These are phyloP conservation scores for Salvia sclarea DNA, from an alignment of 305 asterid genomes.

Conservation along the genomic window DNA sequence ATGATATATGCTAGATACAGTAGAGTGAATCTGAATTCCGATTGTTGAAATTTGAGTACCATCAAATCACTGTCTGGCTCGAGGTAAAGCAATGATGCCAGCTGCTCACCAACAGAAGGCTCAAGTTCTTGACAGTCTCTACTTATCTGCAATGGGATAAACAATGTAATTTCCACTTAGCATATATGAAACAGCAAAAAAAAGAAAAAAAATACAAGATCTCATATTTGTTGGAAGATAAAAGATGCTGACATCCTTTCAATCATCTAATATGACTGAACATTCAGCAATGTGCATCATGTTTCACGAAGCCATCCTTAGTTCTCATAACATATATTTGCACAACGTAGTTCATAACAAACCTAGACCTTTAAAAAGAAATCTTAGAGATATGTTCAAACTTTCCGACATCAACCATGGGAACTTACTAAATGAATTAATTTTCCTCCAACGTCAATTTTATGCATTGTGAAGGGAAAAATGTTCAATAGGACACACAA, in stretches of 20 bases:
- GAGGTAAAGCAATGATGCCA: conserved; percentile 86
- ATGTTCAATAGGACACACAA: neutral
- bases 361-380: neutral
- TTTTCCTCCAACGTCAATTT: conserved; percentile 20
- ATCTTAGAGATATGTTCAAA: neutral
- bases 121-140: conserved; percentile 97
- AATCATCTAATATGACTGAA: conserved; percentile 8
- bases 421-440: conserved; percentile 3
- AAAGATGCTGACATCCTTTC: neutral
- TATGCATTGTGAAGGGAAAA: neutral
- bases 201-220: neutral
- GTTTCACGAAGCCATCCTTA: neutral
- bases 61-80: conserved; percentile 98
- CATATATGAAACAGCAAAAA: conserved; percentile 19
- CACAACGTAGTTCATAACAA: neutral
- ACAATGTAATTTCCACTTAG: conserved; percentile 21
- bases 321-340: conserved; percentile 2
- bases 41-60: conserved; percentile 49
- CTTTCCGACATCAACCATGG: neutral
- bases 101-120: conserved; percentile 90
- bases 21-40: conserved; percentile 20
- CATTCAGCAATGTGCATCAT: neutral
- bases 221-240: neutral
- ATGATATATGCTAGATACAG: conserved; percentile 2
- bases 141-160: conserved; percentile 75